These are phyloP conservation scores for Pseudopyricularia javanii DNA, from an alignment of 2,329 filamentous ascomycete genomes.

Conservation along the genomic window DNA sequence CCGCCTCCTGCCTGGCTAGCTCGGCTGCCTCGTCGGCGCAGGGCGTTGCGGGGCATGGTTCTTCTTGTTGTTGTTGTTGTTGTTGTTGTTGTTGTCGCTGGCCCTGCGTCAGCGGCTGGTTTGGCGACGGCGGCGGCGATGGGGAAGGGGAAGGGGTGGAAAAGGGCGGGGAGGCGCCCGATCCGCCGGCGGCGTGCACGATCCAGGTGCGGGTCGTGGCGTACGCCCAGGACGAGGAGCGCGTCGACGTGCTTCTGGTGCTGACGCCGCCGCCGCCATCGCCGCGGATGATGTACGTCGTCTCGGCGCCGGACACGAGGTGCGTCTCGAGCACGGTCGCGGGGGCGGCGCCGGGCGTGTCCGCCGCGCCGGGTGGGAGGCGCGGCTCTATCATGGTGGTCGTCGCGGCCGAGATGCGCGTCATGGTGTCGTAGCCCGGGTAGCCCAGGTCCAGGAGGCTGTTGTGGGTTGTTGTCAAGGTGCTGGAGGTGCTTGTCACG, in stretches of 20 bases:
- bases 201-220: background rate
- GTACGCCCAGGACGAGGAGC: background rate
- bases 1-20: background rate
- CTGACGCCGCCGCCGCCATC: background rate
- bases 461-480: background rate
- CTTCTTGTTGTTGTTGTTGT: background rate
- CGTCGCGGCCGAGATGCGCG: background rate
- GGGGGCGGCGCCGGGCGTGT: background rate
- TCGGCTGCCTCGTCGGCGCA: background rate
- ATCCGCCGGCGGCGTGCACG: background rate
- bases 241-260: background rate
- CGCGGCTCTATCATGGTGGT: background rate
- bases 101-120: background rate
- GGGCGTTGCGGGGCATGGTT: background rate
- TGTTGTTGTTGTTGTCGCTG: background rate
- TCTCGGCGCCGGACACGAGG: background rate
- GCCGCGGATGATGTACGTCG: background rate
- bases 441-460: background rate
- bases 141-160: background rate
- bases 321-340: slow-evolving; percentile 1
- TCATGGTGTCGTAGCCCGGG: background rate
- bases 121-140: background rate
- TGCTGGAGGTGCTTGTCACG: background rate
- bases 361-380: background rate
- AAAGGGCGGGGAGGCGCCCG: background rate